Base-by-base conservation (phyloP, 2,329 filamentous ascomycete species). In the Fusarium multiceps region DNA sequence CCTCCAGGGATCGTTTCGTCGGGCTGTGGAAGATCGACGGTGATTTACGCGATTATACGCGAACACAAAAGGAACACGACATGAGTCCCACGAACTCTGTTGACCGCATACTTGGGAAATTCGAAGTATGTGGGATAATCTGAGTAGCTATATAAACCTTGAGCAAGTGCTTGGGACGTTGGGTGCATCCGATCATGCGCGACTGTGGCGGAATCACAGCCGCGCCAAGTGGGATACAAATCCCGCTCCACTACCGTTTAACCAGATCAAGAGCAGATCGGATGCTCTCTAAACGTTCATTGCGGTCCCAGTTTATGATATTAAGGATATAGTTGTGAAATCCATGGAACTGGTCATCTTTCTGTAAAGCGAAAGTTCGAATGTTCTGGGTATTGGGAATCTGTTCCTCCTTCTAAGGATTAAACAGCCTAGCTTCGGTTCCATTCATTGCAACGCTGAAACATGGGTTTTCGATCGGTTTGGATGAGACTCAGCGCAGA, bases 401-500 rank as follows among this genome's bases (percentile, higher is more conserved):
- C 11, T 42, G 2, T 0, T 21, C 43, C 14, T 59, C 37, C 10
- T 78, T 80, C 79, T 75, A 82, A 7, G 78, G 74, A 13, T 80
- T 54, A 50, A 77, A 78, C 7, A 82, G 74, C 7, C 75, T 74
- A 8, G 78, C 80, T n/a, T 77, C 75, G 0, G 72, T 74, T 18
- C 72, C 70, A 55, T 69, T 78, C 74, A 80, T 81, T 41, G 78
- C 77, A 47, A 60, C 70, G 25, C 59, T 62, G 69, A 73, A 60
- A 72, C 25, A 27, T 27, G 25, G 25, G 25, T 27, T 21, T 21
- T 21, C 21, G 21, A 21, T 21, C 4, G 21, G 4, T 21, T 27
- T 27, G 25, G 9, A 27, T 27, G 9, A 9, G 25, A 27, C 25
- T 27, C 9, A 91, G 93, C 75, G 90, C 92, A 0, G 96, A 98